Conservation (phyloP, 306 rosid genomes). For the Psophocarpus tetragonolobus region DNA sequence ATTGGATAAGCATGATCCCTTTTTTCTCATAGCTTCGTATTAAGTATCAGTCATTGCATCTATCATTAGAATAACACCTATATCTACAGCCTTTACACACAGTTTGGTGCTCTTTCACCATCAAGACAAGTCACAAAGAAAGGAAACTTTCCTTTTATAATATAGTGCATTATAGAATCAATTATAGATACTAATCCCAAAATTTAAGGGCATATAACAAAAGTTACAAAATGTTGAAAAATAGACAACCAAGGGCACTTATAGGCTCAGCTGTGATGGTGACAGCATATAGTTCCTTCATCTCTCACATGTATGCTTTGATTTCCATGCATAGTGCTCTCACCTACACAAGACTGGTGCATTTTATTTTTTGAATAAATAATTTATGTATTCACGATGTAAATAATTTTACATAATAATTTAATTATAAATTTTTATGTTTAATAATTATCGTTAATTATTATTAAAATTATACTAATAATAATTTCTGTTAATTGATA, state of each 20-base stretch:
- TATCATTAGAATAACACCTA: conserved; percentile 37
- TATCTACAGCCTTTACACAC: conserved; percentile 32
- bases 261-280: conserved; percentile 21
- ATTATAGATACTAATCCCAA: conserved; percentile 4
- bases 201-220: conserved; percentile 32
- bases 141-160: conserved; percentile 27
- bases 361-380: background rate
- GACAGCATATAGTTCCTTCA: background rate
- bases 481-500: background rate
- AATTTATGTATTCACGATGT: background rate
- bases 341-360: background rate
- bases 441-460: background rate
- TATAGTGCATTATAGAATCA: background rate
- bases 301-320: conserved; percentile 16
- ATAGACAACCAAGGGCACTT: conserved; percentile 20
- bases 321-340: background rate
- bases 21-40: conserved; percentile 2
- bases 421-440: background rate
- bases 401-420: background rate
- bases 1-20: background rate
- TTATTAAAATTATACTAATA: background rate
- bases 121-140: conserved; percentile 15
- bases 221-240: conserved; percentile 22
- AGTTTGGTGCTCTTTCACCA: conserved; percentile 40
- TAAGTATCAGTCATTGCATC: conserved; percentile 22